phyloP scores from a whole-genome alignment of 2,329 filamentous ascomycete species.

The Talaromyces amestolkiae region DNA sequence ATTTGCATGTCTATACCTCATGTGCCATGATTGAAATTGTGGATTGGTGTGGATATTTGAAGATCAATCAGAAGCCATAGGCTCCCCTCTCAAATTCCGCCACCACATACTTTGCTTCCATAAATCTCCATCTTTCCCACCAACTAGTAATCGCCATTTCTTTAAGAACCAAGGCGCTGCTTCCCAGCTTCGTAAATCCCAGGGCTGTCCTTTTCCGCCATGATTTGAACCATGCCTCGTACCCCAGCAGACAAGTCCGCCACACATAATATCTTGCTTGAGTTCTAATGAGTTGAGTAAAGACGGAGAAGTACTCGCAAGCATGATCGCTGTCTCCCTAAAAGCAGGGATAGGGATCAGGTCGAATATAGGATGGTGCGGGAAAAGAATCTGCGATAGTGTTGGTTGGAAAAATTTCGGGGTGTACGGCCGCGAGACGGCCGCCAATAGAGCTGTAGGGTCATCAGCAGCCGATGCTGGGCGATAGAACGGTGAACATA shows the following conservation, averaged over 20 bases:
- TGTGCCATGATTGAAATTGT: not conserved
- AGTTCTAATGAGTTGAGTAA: conserved; percentile 18
- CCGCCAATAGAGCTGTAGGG: conserved; percentile 8
- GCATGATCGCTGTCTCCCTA: conserved; percentile 16
- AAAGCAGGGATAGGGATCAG: conserved; percentile 17
- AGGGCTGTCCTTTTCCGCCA: conserved; percentile 38
- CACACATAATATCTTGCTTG: conserved; percentile 18
- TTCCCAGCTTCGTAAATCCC: conserved; percentile 35
- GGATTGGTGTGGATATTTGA: not conserved
- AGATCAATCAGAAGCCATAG: not conserved
- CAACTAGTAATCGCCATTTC: conserved; percentile 28
- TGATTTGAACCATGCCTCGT: conserved; percentile 5
- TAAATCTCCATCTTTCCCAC: conserved; percentile 8
- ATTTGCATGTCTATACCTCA: not conserved
- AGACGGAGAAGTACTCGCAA: conserved; percentile 8
- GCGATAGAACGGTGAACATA: conserved; percentile 16
- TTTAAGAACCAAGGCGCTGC: conserved; percentile 31
- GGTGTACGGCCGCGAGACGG: conserved; percentile 4
- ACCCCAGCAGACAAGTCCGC: conserved; percentile 20
- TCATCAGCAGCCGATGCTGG: conserved; percentile 9
- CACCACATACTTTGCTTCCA: conserved; percentile 15
- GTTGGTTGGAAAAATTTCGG: conserved; percentile 19
- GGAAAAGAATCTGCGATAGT: conserved; percentile 18
- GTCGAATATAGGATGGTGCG: conserved; percentile 18
- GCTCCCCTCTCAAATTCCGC: conserved; percentile 1